Base-by-base conservation (phyloP, 2,329 filamentous ascomycete genomes). In the Paecilomyces sp. region DNA sequence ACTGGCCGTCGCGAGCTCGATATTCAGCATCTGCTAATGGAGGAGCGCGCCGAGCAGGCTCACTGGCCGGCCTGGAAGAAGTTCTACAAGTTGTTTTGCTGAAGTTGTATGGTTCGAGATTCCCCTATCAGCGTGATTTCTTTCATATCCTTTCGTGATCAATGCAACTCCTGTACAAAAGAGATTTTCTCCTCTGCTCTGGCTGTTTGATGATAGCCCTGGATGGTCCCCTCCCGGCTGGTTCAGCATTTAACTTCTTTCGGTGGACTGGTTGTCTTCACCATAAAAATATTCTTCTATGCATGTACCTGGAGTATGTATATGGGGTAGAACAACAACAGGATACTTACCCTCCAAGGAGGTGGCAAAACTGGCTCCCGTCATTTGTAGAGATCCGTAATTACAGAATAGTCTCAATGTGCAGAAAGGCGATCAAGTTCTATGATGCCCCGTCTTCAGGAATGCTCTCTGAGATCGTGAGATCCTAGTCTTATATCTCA, bases 1-100 rank as follows among this genome's bases (percentile, higher is more conserved):
- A 96, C 92, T 0, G 93, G 93, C 2, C 85, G 92, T 30, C 82
- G 92, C 28, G 91, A 96, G 69, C 83, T 97, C 60, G 92, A 96
- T 71, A 77, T 97, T 53, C 85, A 87, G 30, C 85, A 89, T 61
- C 77, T 97, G 56, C 80, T 95, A 56, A 87, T 87, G 51, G 89
- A 96, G 73, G 93, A 97, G 79, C 78, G 81, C 47, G 88, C 89
- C 57, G 92, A 97, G 77, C 80, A 81, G 67, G 83, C 81, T 33
- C 71, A 75, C 3, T 93, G 90, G 90, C 89, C 90, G 0, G 75
- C 66, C 60, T 93, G 90, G 89, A 94, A 93, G 79, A 87, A 80
- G 68, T 65, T 83, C 12, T 94, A 92, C 71, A 90, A 89, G 71
- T 82, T 86, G 62, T 76, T 92, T 64, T 93, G 90, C 68, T 93